phyloP scores from a whole-genome alignment of 768 basidiomycete genomes.

The Mycena sanguinolenta region DNA sequence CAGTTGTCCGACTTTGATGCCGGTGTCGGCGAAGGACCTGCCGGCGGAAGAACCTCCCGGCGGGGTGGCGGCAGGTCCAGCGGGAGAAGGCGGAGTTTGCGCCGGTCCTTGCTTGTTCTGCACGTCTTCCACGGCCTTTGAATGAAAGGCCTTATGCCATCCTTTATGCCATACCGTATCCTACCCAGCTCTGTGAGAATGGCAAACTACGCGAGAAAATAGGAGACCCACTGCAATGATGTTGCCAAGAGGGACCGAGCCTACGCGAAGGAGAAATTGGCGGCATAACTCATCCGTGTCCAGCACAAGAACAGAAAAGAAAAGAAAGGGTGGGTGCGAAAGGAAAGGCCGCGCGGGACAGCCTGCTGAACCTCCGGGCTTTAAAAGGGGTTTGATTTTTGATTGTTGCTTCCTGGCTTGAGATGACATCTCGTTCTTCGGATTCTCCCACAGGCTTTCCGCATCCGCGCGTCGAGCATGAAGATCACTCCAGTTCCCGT shows the following conservation, averaged over 20 bases:
- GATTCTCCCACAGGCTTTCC: constrained; percentile 37
- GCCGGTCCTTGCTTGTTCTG: too few species aligned
- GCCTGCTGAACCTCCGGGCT: too few species aligned
- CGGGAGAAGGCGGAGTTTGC: too few species aligned
- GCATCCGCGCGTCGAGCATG: constrained; percentile 59
- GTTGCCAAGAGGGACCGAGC: not conserved
- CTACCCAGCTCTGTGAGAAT: not conserved
- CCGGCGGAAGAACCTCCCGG: too few species aligned
- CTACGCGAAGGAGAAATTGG: constrained; percentile 1
- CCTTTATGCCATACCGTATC: too few species aligned
- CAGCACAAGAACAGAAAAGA: constrained; percentile 34
- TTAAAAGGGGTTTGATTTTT: not conserved
- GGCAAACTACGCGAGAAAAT: not conserved
- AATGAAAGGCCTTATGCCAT: not conserved
- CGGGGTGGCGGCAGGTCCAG: too few species aligned
- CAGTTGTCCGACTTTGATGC: too few species aligned
- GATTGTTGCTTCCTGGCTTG: not conserved
- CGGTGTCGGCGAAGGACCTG: too few species aligned
- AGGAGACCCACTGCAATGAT: not conserved
- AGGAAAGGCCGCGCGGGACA: not conserved
- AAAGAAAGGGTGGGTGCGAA: constrained; percentile 14
- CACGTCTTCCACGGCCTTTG: not conserved
- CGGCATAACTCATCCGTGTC: constrained; percentile 33
- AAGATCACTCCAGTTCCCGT: constrained; percentile 84
- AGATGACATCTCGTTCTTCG: constrained; percentile 2